Evolutionary conservation across 179 eudicot genomes (phyloP).

Genomic region (Silene vulgaris): DNA sequence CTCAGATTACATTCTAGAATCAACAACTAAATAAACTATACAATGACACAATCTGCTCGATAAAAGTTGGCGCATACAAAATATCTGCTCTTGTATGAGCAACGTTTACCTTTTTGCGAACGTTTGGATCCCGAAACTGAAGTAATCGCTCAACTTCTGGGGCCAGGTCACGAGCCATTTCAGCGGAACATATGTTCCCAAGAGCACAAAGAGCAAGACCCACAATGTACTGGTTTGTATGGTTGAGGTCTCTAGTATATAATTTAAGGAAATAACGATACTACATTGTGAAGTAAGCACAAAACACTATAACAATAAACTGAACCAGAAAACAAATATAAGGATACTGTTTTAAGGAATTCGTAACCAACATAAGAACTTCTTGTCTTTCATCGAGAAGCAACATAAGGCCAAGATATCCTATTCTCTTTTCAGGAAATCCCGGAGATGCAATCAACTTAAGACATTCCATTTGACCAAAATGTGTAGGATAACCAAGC

Average conservation of each 20-base stretch:
- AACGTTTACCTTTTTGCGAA: slow-evolving; percentile 76
- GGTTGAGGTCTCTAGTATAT: slow-evolving; percentile 77
- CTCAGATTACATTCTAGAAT: background rate
- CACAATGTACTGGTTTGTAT: slow-evolving; percentile 88
- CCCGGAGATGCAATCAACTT: slow-evolving; percentile 92
- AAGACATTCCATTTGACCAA: slow-evolving; percentile 99
- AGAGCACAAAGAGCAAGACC: slow-evolving; percentile 99
- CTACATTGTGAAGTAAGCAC: slow-evolving; percentile 11
- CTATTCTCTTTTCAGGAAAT: slow-evolving; percentile 96
- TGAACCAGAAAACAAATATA: background rate
- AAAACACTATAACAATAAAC: background rate
- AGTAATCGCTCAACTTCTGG: slow-evolving; percentile 93
- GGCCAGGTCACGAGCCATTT: slow-evolving; percentile 99
- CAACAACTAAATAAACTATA: background rate
- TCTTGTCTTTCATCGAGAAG: slow-evolving; percentile 99
- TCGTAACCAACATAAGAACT: slow-evolving; percentile 95
- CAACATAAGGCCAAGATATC: slow-evolving; percentile 94
- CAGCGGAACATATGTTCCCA: slow-evolving; percentile 94
- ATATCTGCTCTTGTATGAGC: slow-evolving; percentile 11
- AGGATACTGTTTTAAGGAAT: slow-evolving; percentile 97
- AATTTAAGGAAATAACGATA: slow-evolving; percentile 39
- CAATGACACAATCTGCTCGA: background rate
- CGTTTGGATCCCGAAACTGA: slow-evolving; percentile 93
- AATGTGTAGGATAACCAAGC: slow-evolving; percentile 99
- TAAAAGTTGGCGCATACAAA: slow-evolving; percentile 3